These are phyloP conservation scores for Ceratopteris richardii DNA, from an alignment of 75 land plant species.

Conservation along the genomic window DNA sequence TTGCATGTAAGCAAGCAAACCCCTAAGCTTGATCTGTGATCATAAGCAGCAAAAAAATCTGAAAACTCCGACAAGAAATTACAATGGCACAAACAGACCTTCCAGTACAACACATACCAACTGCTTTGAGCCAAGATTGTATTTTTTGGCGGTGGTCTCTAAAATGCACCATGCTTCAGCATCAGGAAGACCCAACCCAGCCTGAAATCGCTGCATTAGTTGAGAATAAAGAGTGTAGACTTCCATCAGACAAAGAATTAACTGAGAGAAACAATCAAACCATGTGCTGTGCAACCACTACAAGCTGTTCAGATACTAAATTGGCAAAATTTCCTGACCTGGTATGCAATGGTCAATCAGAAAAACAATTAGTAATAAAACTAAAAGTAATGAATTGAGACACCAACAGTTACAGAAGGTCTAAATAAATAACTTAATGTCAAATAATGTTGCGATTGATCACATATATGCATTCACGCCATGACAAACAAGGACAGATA, in stretches of 20 bases:
- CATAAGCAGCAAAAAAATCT: no score
- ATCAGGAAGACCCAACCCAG: constrained; percentile 89
- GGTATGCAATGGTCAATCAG: no score
- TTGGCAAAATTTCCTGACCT: constrained; percentile 83
- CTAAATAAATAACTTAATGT: no score
- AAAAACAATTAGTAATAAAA: constrained; percentile 1
- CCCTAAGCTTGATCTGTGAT: constrained; percentile 77
- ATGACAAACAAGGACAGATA: no score
- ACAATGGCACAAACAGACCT: no score
- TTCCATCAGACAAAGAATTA: background rate
- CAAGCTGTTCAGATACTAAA: constrained; percentile 70
- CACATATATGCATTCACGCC: no score
- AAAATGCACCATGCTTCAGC: constrained; percentile 83
- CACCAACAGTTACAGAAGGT: no score
- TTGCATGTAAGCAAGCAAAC: constrained; percentile 69
- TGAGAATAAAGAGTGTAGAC: background rate
- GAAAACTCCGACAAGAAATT: no score
- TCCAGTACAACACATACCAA: constrained; percentile 38
- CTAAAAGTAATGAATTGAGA: no score
- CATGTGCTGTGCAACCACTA: constrained; percentile 75
- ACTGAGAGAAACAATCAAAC: constrained; percentile 21
- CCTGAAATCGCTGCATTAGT: constrained; percentile 39
- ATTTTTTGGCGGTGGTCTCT: constrained; percentile 82
- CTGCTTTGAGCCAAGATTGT: constrained; percentile 81
- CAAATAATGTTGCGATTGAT: no score